phyloP scores from a whole-genome alignment of 1,139 yeast genomes.

The Magnusiomyces tetraspermus region DNA sequence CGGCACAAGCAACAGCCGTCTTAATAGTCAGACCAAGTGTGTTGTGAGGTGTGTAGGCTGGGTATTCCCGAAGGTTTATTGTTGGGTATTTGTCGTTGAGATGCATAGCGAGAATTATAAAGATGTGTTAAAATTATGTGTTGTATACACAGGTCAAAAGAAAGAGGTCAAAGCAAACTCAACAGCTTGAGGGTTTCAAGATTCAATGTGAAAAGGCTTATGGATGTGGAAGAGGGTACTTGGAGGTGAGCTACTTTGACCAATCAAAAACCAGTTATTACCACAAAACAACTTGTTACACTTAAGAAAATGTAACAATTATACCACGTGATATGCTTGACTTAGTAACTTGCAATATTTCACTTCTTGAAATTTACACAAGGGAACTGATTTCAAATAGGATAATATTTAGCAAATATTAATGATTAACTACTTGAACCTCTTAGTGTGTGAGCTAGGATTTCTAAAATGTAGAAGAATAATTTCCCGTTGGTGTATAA shows the following conservation, averaged over 20 bases:
- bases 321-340: no score
- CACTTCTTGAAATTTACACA: no score
- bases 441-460: no score
- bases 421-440: no score
- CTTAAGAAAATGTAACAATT: neutral
- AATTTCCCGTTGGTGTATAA: no score
- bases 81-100: slow-evolving; percentile 13
- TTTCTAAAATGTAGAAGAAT: no score
- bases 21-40: slow-evolving; percentile 37
- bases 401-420: no score
- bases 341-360: no score
- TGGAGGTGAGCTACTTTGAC: neutral
- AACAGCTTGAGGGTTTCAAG: no score
- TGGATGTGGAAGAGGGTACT: neutral
- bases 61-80: slow-evolving; percentile 15
- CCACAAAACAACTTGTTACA: neutral
- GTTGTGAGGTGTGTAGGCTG: slow-evolving; percentile 33
- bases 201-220: no score
- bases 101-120: slow-evolving; percentile 8
- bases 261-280: neutral
- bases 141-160: neutral
- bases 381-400: no score
- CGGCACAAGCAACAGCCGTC: slow-evolving; percentile 35
- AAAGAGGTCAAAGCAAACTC: no score
- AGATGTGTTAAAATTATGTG: neutral